phyloP scores from a whole-genome alignment of 2,329 filamentous ascomycete genomes.

The Sclerotinia borealis region DNA sequence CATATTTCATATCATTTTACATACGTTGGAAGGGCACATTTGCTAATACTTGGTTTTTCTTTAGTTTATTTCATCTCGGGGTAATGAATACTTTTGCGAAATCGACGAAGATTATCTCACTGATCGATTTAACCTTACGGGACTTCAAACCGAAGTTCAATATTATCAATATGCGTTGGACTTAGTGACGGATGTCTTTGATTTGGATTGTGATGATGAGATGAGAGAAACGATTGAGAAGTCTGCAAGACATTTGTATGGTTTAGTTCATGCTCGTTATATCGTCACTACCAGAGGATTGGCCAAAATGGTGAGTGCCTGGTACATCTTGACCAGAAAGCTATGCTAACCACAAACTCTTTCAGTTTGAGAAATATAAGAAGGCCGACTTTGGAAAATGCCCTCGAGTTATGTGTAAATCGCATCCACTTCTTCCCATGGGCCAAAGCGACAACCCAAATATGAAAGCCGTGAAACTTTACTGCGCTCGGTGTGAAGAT shows the following conservation, averaged over 20 bases:
- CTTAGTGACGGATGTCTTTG: constrained; percentile 95
- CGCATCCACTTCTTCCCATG: constrained; percentile 89
- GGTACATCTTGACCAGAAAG: not conserved
- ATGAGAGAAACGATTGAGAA: constrained; percentile 98
- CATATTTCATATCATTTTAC: constrained; percentile 6
- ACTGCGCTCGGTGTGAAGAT: constrained; percentile 95
- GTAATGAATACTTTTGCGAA: constrained; percentile 99
- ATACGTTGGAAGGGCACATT: not conserved
- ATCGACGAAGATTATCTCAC: constrained; percentile 99
- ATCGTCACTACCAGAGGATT: constrained; percentile 93
- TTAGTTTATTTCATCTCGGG: constrained; percentile 94
- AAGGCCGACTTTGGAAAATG: constrained; percentile 98
- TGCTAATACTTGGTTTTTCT: constrained; percentile 6
- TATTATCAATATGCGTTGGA: constrained; percentile 99
- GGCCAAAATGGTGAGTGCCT: constrained; percentile 77
- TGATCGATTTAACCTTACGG: constrained; percentile 95
- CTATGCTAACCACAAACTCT: constrained; percentile 16
- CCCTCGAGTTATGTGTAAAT: constrained; percentile 89
- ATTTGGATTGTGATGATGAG: constrained; percentile 96
- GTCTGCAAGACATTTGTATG: constrained; percentile 90
- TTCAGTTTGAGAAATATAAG: constrained; percentile 95
- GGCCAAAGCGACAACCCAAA: constrained; percentile 86
- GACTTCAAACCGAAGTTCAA: constrained; percentile 92
- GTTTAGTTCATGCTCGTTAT: constrained; percentile 91
- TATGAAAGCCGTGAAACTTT: constrained; percentile 88